A percentile compares a stretch with the other conserved stretches of the same genome.
These are phyloP conservation scores for Suillus discolor DNA, from an alignment of 768 basidiomycete genomes.

Conservation along the genomic window DNA sequence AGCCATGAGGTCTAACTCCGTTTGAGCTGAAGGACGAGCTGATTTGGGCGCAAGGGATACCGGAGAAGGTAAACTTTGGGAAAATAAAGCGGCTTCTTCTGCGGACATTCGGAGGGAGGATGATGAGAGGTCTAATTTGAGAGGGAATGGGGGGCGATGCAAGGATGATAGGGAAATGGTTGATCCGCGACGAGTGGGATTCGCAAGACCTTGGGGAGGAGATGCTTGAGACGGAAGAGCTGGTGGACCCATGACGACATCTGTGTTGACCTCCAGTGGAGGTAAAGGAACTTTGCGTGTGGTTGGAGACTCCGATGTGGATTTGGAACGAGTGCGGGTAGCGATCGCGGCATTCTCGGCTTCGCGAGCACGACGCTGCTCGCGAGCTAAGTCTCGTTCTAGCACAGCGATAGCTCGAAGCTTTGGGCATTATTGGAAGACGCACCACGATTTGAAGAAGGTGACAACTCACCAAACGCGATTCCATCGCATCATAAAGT, in stretches of 20 bases:
- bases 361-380: conserved; percentile 54
- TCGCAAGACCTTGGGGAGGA: conserved; percentile 32
- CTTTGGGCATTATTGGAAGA: conserved; percentile 38
- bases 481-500: conserved; percentile 76
- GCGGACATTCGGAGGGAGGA: conserved; percentile 64
- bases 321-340: conserved; percentile 25
- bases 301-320: conserved; percentile 26
- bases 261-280: conserved; percentile 19
- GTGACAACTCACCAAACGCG: conserved; percentile 55
- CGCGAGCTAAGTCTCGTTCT: conserved; percentile 66
- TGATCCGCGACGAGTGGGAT: conserved; percentile 62
- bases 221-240: conserved; percentile 38
- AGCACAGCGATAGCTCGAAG: conserved; percentile 71
- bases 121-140: conserved; percentile 82
- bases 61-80: conserved; percentile 67
- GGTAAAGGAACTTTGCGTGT: conserved; percentile 27
- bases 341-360: conserved; percentile 47
- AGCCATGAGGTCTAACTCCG: conserved; percentile 67
- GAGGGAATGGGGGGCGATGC: conserved; percentile 67
- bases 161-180: conserved; percentile 82
- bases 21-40: conserved; percentile 58
- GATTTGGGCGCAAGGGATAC: conserved; percentile 84
- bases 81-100: conserved; percentile 60
- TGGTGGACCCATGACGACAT: conserved; percentile 24
- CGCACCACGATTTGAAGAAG: conserved; percentile 1